Conservation (phyloP, 768 basidiomycete species). For the Rickenella mellea region DNA sequence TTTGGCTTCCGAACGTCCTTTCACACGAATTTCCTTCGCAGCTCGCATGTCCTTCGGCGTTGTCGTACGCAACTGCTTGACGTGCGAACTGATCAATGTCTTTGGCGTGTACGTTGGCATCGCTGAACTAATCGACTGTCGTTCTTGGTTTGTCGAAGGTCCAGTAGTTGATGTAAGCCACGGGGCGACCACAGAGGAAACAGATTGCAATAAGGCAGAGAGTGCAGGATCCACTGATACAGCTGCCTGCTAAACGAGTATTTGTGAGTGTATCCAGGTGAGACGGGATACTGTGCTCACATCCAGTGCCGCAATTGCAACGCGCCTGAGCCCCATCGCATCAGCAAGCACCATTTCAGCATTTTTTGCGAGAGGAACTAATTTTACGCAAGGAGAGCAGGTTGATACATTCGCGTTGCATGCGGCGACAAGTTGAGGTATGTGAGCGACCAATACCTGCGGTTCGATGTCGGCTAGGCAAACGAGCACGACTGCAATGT, state of each 20-base stretch:
- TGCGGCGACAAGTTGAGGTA: slow-evolving; percentile 69
- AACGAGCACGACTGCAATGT: slow-evolving; percentile 42
- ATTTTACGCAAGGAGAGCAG: slow-evolving; percentile 27
- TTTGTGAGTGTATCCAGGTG: slow-evolving; percentile 2
- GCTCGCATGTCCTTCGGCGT: slow-evolving; percentile 72
- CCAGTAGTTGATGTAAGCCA: slow-evolving; percentile 56
- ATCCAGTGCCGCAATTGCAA: slow-evolving; percentile 56
- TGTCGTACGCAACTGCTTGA: slow-evolving; percentile 74
- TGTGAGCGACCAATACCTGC: slow-evolving; percentile 57
- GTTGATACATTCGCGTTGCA: slow-evolving; percentile 48
- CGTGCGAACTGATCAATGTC: slow-evolving; percentile 54
- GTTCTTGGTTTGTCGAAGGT: slow-evolving; percentile 6
- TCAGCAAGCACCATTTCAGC: slow-evolving; percentile 55
- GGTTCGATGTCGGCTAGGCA: slow-evolving; percentile 74
- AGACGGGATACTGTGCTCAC: slow-evolving; percentile 46
- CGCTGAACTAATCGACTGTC: not conserved
- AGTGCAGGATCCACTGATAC: slow-evolving; percentile 29
- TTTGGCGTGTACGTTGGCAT: not conserved
- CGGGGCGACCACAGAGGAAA: slow-evolving; percentile 51
- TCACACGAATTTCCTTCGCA: slow-evolving; percentile 47
- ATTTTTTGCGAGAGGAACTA: slow-evolving; percentile 58
- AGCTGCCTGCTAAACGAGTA: slow-evolving; percentile 23
- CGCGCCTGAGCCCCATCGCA: slow-evolving; percentile 55
- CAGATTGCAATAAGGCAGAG: slow-evolving; percentile 30
- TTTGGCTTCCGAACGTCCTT: slow-evolving; percentile 42